Evolutionary conservation across 768 basidiomycete species (phyloP).

Genomic region (Tulasnella sp.): DNA sequence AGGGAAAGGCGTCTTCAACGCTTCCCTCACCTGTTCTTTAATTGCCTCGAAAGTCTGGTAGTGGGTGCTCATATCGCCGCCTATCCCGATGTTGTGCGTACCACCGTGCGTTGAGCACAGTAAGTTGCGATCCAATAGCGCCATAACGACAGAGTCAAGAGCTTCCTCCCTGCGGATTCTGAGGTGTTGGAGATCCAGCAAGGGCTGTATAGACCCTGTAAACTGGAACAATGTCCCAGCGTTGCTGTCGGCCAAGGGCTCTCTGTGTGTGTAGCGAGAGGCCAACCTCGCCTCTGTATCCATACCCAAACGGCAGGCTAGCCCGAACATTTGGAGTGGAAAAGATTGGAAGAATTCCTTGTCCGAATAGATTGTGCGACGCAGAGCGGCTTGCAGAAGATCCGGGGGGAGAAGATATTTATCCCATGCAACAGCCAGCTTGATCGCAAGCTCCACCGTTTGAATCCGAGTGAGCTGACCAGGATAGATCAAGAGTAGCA

Average conservation of each 20-base stretch:
- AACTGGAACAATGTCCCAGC: neutral
- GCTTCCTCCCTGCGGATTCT: neutral
- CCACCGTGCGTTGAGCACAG: too few relatives aligned
- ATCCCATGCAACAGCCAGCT: conserved; percentile 16
- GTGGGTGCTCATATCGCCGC: too few relatives aligned
- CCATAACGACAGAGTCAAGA: neutral
- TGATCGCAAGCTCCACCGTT: neutral
- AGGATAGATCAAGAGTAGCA: conserved; percentile 23
- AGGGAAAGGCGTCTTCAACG: too few relatives aligned
- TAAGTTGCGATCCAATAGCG: too few relatives aligned
- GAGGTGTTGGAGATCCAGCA: neutral
- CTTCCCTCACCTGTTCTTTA: too few relatives aligned
- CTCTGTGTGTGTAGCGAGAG: neutral
- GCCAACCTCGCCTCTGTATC: neutral
- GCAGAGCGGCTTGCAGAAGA: neutral
- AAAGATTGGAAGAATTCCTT: neutral
- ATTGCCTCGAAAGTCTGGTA: too few relatives aligned
- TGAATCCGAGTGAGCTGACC: neutral
- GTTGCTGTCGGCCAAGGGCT: neutral
- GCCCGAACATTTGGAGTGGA: neutral
- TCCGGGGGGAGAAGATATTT: conserved; percentile 18
- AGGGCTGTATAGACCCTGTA: neutral
- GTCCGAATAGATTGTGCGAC: neutral
- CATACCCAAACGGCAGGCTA: neutral
- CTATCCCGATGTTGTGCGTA: too few relatives aligned